Evolutionary conservation across 768 basidiomycete species (phyloP).

Genomic region (Tricholomella constricta): DNA sequence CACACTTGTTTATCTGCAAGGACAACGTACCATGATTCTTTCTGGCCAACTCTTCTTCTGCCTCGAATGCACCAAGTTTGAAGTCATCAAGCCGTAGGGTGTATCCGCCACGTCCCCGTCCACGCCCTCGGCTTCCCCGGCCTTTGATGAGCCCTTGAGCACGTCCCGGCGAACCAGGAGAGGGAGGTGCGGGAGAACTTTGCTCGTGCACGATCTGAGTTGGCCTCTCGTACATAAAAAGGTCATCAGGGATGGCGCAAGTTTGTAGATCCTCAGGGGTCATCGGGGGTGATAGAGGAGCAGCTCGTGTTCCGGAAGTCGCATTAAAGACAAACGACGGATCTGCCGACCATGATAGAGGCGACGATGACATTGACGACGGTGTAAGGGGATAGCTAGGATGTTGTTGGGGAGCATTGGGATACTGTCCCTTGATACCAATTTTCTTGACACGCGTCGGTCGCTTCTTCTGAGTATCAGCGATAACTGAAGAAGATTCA

Average conservation of each 20-base stretch:
- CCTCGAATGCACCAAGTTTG: neutral
- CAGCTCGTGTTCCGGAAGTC: neutral
- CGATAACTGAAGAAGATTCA: neutral
- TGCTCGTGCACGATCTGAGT: neutral
- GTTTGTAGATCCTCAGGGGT: conserved; percentile 33
- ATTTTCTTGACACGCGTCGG: neutral
- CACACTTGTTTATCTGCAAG: neutral
- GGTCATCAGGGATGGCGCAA: conserved; percentile 30
- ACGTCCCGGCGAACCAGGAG: conserved; percentile 9
- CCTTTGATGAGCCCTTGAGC: conserved; percentile 13
- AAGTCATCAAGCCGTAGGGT: neutral
- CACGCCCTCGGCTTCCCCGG: conserved; percentile 15
- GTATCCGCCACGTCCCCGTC: conserved; percentile 7
- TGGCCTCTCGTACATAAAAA: conserved; percentile 22
- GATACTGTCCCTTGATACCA: neutral
- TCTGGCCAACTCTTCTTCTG: neutral
- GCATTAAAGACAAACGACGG: conserved; percentile 7
- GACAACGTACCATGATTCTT: conserved; percentile 3
- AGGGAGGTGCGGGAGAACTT: neutral
- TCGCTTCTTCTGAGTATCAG: conserved; percentile 1
- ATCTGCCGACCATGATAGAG: conserved; percentile 14
- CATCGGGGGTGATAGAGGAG: conserved; percentile 17
- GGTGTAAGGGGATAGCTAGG: conserved; percentile 21
- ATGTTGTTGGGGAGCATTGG: neutral
- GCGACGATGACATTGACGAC: conserved; percentile 21